Evolutionary conservation across 257 asterid genomes (phyloP).

Genomic region (Vinca minor): DNA sequence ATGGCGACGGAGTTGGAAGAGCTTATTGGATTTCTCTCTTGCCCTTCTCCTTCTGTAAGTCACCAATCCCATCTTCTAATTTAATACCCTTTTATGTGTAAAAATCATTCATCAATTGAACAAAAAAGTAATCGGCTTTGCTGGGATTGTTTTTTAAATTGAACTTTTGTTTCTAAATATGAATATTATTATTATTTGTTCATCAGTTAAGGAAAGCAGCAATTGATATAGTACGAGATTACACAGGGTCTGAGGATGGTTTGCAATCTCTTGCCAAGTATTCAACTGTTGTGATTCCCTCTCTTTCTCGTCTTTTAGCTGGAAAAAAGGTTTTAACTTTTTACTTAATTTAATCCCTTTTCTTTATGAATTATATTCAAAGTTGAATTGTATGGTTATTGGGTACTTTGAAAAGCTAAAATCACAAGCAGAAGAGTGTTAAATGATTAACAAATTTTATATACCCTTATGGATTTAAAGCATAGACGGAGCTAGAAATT

Average conservation of each 20-base stretch:
- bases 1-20: constrained; percentile 98
- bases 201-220: constrained; percentile 75
- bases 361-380: not conserved
- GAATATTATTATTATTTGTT: not conserved
- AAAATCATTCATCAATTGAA: not conserved
- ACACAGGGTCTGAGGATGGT: constrained; percentile 91
- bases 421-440: not conserved
- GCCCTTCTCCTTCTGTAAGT: constrained; percentile 73
- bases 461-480: not conserved
- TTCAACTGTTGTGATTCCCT: constrained; percentile 41
- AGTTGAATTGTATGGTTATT: not conserved
- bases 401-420: not conserved
- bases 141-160: not conserved
- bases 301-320: constrained; percentile 51
- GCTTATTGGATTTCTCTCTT: constrained; percentile 67
- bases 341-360: too few relatives aligned
- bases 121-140: not conserved
- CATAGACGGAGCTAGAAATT: too few relatives aligned
- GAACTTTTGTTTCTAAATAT: not conserved
- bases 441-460: not conserved
- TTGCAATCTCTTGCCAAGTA: constrained; percentile 59
- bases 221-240: constrained; percentile 76
- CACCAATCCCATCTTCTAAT: too few relatives aligned
- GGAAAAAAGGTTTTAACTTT: constrained; percentile 60
- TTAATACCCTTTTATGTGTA: not conserved